These are phyloP conservation scores for Lachancea lanzarotensis DNA, from an alignment of 805 yeast species.

Conservation along the genomic window DNA sequence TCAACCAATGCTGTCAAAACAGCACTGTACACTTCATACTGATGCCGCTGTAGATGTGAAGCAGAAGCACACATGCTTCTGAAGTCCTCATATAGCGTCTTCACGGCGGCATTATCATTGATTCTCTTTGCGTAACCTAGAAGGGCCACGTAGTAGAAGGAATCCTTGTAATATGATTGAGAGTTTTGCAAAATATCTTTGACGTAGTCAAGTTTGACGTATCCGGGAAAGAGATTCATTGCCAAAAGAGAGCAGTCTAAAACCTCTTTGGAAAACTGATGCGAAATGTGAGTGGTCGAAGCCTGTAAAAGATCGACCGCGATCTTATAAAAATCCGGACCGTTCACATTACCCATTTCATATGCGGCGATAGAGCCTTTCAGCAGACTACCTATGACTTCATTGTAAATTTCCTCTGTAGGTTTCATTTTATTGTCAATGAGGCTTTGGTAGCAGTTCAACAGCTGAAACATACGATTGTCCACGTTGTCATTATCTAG, in stretches of 20 bases:
- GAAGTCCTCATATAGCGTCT: conserved; percentile 36
- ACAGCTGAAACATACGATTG: conserved; percentile 51
- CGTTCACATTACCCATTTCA: conserved; percentile 34
- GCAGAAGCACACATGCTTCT: conserved; percentile 17
- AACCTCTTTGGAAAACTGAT: conserved; percentile 38
- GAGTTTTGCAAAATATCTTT: conserved; percentile 26
- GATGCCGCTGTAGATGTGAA: conserved; percentile 29
- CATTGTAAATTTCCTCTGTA: conserved; percentile 44
- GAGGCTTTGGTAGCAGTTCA: conserved; percentile 64
- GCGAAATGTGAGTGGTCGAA: conserved; percentile 37
- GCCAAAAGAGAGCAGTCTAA: conserved; percentile 43
- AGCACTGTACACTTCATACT: conserved; percentile 44
- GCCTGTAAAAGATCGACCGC: conserved; percentile 43
- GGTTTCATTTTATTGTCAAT: conserved; percentile 52
- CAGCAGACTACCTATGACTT: conserved; percentile 45
- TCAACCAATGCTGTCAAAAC: conserved; percentile 47
- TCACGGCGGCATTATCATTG: conserved; percentile 35
- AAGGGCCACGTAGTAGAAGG: conserved; percentile 36
- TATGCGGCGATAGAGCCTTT: conserved; percentile 41
- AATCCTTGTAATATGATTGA: conserved; percentile 24
- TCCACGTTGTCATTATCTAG: conserved; percentile 50
- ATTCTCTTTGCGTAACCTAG: conserved; percentile 36
- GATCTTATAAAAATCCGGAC: conserved; percentile 43
- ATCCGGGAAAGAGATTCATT: conserved; percentile 36
- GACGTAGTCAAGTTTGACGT: conserved; percentile 31